A percentile compares a stretch with the other conserved stretches of the same genome.
Evolutionary conservation across 768 basidiomycete genomes (phyloP).

Genomic region (Agaricus sinodeliciosus): DNA sequence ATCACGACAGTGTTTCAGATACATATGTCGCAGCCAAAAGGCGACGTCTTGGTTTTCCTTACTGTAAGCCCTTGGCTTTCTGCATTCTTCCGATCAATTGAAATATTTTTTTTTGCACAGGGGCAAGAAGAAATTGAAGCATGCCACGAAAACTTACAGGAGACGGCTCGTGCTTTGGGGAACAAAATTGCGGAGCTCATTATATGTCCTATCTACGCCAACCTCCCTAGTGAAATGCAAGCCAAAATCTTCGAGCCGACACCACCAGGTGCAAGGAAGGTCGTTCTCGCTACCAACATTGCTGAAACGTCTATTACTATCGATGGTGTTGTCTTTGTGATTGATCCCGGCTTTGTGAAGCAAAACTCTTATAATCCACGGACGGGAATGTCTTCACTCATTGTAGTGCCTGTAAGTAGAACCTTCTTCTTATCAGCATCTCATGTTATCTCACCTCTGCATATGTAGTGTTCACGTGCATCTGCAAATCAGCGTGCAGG

Average conservation of each 20-base stretch:
- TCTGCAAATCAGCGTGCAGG: conserved; percentile 97
- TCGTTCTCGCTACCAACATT: conserved; percentile 97
- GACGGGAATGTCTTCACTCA: conserved; percentile 96
- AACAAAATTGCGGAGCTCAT: conserved; percentile 95
- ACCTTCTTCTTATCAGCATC: background rate
- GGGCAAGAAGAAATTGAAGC: conserved; percentile 99
- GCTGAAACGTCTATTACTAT: conserved; percentile 99
- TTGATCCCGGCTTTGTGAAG: conserved; percentile 98
- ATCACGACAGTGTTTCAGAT: conserved; percentile 99
- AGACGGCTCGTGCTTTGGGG: conserved; percentile 90
- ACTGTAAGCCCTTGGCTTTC: conserved; percentile 50
- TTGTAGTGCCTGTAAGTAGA: conserved; percentile 83
- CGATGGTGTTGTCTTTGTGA: conserved; percentile 98
- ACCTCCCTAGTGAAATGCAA: conserved; percentile 99
- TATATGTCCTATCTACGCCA: conserved; percentile 97
- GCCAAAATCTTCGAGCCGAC: conserved; percentile 99
- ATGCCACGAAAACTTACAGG: conserved; percentile 91
- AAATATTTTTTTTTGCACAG: conserved; percentile 28
- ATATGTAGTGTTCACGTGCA: conserved; percentile 83
- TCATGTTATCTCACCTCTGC: background rate
- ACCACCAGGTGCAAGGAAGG: conserved; percentile 92
- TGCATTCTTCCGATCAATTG: conserved; percentile 3
- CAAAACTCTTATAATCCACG: conserved; percentile 98
- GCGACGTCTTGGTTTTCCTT: conserved; percentile 95
- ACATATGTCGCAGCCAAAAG: conserved; percentile 96